Base-by-base conservation (phyloP, 345 rosid genomes). In the Eucalyptus shirleyi region DNA sequence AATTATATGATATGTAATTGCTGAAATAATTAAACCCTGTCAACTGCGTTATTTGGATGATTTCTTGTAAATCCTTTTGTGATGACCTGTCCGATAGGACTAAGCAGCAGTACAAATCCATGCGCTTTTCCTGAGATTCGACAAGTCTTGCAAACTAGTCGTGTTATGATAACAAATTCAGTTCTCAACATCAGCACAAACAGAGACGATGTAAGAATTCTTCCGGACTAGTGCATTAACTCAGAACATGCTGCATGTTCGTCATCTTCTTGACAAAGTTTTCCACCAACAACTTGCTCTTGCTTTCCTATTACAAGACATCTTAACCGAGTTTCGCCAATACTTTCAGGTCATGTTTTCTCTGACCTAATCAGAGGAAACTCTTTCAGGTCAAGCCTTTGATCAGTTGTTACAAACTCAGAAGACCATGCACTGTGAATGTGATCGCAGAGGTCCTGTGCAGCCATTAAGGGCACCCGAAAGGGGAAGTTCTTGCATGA, bases 1-100 rank as follows among this genome's bases (percentile, higher is more conserved):
- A 60, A 13, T 60, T 28, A 60, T 0, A 3, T 12, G 17, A 60
- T 60, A 34, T 0, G 0, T 60, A 13, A 60, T 60, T 6, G 34
- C 9, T 28, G 7, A 4, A 28, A 60, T 30, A 60, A 60, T 28
- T 60, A 13, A 60, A 28, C 69, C 32, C 69, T 28, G 69, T 60
- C 32, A 28, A 28, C 69, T 60, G 32, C 69, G 6, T 11, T 60
- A 60, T 60, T 28, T 13, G 69, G 32, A 60, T 60, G 16, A 60
- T 60, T 60, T 28, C 67, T 12, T 60, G 17, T 28, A 26, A 60
- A 60, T 6, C 32, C 69, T 60, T 60, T 60, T 6, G 4, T 1
- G 17, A 12, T 60, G 6, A 60, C 69, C 17, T 60, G 32, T 60
- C 69, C 32, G 5, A 62, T 13, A 28, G 69, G 69, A 13, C 34